phyloP scores from a whole-genome alignment of 2,329 filamentous ascomycete genomes.

The Teratosphaeria nubilosa region DNA sequence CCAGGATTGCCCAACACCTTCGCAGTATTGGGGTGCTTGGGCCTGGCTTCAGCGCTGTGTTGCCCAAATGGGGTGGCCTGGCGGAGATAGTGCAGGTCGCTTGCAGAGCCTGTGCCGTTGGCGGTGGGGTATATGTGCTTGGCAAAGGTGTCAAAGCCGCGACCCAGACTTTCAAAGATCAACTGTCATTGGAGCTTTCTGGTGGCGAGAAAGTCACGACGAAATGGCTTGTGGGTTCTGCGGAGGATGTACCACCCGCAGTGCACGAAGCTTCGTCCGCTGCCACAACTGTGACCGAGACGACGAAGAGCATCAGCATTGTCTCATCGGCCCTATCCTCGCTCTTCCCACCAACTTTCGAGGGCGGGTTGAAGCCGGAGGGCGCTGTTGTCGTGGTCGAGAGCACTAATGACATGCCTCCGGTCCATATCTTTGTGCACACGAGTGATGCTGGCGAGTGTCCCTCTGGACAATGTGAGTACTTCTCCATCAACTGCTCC shows the following conservation, averaged over 20 bases:
- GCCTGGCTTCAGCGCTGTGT: conserved; percentile 76
- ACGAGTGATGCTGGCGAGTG: conserved; percentile 91
- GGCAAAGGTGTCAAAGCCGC: conserved; percentile 51
- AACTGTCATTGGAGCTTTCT: conserved; percentile 14
- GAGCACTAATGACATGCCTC: conserved; percentile 29
- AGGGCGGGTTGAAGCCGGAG: conserved; percentile 66
- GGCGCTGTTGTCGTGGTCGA: conserved; percentile 63
- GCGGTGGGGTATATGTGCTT: conserved; percentile 82
- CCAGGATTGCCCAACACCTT: conserved; percentile 67
- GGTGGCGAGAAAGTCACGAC: conserved; percentile 23
- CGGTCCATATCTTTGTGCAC: conserved; percentile 58
- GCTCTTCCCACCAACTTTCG: conserved; percentile 61
- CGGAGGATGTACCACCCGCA: conserved; percentile 14
- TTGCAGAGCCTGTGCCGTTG: conserved; percentile 82
- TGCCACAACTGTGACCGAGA: background rate
- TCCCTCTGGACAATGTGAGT: conserved; percentile 81
- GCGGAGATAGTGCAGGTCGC: conserved; percentile 85
- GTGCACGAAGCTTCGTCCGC: background rate
- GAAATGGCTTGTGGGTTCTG: conserved; percentile 19
- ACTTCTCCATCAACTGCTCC: conserved; percentile 1
- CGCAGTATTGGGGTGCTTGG: conserved; percentile 81
- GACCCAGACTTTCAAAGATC: conserved; percentile 9
- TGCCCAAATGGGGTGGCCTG: conserved; percentile 86
- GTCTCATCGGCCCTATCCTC: conserved; percentile 54
- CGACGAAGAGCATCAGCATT: conserved; percentile 45